phyloP scores from a whole-genome alignment of 257 asterid genomes.

The Jacaranda mimosifolia region DNA sequence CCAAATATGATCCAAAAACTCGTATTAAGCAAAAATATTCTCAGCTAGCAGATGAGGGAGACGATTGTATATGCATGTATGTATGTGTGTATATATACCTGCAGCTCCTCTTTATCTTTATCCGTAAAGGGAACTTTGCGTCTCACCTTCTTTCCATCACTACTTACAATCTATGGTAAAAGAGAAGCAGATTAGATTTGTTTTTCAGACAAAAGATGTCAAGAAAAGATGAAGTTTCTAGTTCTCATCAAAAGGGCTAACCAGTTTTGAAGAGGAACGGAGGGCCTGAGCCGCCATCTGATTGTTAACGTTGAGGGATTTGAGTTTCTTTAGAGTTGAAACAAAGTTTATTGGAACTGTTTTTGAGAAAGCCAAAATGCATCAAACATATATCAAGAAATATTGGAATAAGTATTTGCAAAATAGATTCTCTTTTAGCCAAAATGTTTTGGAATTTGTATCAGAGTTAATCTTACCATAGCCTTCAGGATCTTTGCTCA shows the following conservation, averaged over 20 bases:
- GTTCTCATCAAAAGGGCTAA: constrained; percentile 34
- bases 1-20: background rate
- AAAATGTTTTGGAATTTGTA: no score
- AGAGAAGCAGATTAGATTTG: background rate
- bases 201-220: background rate
- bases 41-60: background rate
- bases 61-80: background rate
- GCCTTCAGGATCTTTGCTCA: constrained; percentile 85
- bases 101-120: constrained; percentile 90
- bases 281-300: constrained; percentile 87
- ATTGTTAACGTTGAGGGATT: constrained; percentile 74
- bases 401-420: background rate
- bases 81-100: constrained; percentile 47
- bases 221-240: background rate
- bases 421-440: no score
- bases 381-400: background rate
- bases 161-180: constrained; percentile 68
- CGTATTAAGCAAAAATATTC: background rate
- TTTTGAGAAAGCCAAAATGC: background rate
- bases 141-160: constrained; percentile 87
- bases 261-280: constrained; percentile 81
- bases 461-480: constrained; percentile 60
- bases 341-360: constrained; percentile 85
- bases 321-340: constrained; percentile 86
- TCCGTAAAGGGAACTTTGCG: constrained; percentile 78